Evolutionary conservation across 2,329 filamentous ascomycete genomes (phyloP).

Genomic region (Arthrobotrys pseudoclavata): DNA sequence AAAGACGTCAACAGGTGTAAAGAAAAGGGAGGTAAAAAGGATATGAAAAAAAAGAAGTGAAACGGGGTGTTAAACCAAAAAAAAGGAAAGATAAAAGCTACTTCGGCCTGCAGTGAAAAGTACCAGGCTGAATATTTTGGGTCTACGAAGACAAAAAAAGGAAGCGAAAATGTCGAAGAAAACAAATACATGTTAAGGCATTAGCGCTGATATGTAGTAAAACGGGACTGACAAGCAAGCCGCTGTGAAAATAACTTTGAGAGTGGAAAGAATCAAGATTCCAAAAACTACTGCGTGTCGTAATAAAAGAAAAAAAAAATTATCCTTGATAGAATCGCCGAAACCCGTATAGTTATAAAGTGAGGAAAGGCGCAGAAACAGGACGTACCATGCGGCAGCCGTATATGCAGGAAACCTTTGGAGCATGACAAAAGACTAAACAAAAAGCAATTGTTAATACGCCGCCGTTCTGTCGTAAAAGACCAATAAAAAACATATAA

Average conservation of each 20-base stretch:
- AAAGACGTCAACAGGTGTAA: neutral
- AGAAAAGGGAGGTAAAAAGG: neutral
- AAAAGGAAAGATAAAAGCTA: neutral
- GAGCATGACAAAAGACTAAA: neutral
- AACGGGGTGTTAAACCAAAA: no score
- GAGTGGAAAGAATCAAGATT: neutral
- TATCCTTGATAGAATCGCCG: conserved; percentile 26
- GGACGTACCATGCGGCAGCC: conserved; percentile 8
- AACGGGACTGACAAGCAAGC: neutral
- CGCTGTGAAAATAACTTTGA: neutral
- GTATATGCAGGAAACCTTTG: conserved; percentile 14
- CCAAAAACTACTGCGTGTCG: conserved; percentile 8
- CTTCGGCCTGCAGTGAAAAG: neutral
- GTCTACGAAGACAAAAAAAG: neutral
- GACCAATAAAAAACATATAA: conserved; percentile 12
- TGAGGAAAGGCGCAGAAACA: conserved; percentile 1
- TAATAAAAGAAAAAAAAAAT: neutral
- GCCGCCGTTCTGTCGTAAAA: conserved; percentile 29
- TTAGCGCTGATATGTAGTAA: neutral
- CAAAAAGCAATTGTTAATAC: conserved; percentile 15
- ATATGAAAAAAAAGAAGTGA: neutral
- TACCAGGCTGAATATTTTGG: neutral
- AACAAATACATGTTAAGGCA: neutral
- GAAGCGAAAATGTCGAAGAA: neutral
- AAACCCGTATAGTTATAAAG: conserved; percentile 11